Evolutionary conservation across 345 rosid species (phyloP).

Genomic region (Ailanthus altissimus): DNA sequence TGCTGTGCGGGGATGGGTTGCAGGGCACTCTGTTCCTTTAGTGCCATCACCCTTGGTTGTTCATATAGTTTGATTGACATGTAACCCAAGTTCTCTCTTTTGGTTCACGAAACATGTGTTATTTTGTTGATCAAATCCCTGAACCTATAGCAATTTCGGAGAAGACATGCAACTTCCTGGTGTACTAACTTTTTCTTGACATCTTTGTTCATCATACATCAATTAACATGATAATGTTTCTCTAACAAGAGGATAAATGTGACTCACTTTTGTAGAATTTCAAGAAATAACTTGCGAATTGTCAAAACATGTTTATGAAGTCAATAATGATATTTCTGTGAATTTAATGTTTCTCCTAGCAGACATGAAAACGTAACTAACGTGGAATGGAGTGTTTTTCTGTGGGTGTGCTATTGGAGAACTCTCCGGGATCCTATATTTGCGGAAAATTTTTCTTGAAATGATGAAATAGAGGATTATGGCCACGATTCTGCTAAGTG

Average conservation of each 20-base stretch:
- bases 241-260: background rate
- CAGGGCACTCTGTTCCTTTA: background rate
- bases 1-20: background rate
- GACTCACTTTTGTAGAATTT: background rate
- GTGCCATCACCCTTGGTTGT: background rate
- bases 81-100: background rate
- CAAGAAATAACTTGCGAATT: background rate
- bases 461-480: no score
- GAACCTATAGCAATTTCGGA: background rate
- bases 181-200: background rate
- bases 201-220: background rate
- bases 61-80: background rate
- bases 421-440: background rate
- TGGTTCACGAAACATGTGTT: background rate
- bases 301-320: no score
- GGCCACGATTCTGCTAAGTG: background rate
- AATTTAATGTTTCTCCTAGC: no score
- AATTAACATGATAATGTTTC: background rate
- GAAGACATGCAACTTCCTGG: background rate
- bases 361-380: no score
- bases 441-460: background rate
- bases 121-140: background rate
- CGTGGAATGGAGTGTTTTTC: background rate
- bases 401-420: background rate
- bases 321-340: no score